Evolutionary conservation across 805 yeast genomes (phyloP), one percentile per base, ranked within the genome.

Genomic region (Torulaspora microellipsoides): DNA sequence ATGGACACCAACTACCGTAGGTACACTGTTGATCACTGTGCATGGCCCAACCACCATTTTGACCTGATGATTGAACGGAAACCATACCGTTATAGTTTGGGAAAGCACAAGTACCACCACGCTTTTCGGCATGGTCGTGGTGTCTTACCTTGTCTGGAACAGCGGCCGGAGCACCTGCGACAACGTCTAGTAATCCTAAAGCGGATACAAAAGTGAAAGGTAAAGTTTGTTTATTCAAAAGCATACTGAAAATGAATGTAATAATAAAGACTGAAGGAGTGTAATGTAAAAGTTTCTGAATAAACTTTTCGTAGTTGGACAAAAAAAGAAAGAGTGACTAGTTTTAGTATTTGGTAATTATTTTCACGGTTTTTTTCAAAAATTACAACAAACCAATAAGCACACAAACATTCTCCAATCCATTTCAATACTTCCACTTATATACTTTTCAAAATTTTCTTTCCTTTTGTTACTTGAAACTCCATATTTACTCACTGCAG

Each of bases 31-130:
- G 83, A 63, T 85, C 93, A 39, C 78, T 79, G 53, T 81, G 76
- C 76, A 85, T 73, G 38, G 95, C 96, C 95, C 95, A 89, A 17
- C 96, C 96, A 38, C 74, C 89, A 55, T 83, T 84, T 13, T 62
- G 53, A 25, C 79, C 75, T 29, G 62, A 61, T 7, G 73, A 68
- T 40, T 87, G 80, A 39, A 87, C 83, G 2, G 81, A 69, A 13
- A 88, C 91, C 55, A 89, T 71, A 8, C 88, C 89, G 20, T 70
- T 70, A 54, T 75, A 69, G 17, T 73, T 51, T 29, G 95, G 95
- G 68, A 88, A 86, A 3, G 75, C 52, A 66, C 95, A 87, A 15
- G 68, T 63, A 32, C 76, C 73, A 44, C 65, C 58, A 40, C 59
- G 50, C 40, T 59, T 60, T 12, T 47, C 53, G 9, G 36, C 45